Percentiles rank a stretch among this genome's conserved stretches.
Evolutionary conservation across 2,329 filamentous ascomycete genomes (phyloP).

Genomic region (Exophiala sp.): DNA sequence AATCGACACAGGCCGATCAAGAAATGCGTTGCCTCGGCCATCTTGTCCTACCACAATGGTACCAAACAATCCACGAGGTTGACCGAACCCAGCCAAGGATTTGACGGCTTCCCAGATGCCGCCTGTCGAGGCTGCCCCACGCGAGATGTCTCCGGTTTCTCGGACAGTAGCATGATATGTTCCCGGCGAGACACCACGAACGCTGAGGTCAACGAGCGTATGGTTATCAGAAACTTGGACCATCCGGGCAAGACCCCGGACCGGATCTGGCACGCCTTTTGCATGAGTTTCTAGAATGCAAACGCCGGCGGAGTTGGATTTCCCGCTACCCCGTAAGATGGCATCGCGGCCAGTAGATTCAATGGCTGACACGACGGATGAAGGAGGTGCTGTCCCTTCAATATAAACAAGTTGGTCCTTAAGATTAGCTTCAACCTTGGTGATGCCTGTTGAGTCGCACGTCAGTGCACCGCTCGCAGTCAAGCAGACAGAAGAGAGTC

Average conservation of each 20-base stretch:
- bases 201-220: slow-evolving; percentile 80
- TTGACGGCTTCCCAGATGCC: slow-evolving; percentile 65
- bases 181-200: slow-evolving; percentile 74
- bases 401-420: slow-evolving; percentile 77
- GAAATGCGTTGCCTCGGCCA: slow-evolving; percentile 71
- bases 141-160: slow-evolving; percentile 77
- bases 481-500: slow-evolving; percentile 6
- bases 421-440: slow-evolving; percentile 74
- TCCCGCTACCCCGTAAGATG: slow-evolving; percentile 82
- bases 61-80: slow-evolving; percentile 62
- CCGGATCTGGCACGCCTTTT: slow-evolving; percentile 55
- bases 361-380: slow-evolving; percentile 80
- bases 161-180: slow-evolving; percentile 79
- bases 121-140: slow-evolving; percentile 75
- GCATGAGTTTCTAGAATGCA: slow-evolving; percentile 90
- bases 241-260: slow-evolving; percentile 85
- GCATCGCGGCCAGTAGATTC: slow-evolving; percentile 87
- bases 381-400: slow-evolving; percentile 83
- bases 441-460: slow-evolving; percentile 56
- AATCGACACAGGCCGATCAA: slow-evolving; percentile 76
- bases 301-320: slow-evolving; percentile 84
- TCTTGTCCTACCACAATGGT: slow-evolving; percentile 66
- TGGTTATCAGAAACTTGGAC: slow-evolving; percentile 75
- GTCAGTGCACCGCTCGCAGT: slow-evolving; percentile 8
- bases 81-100: slow-evolving; percentile 35